Evolutionary conservation across 2,329 filamentous ascomycete genomes (phyloP).

Genomic region (Epicoccum nigrum): DNA sequence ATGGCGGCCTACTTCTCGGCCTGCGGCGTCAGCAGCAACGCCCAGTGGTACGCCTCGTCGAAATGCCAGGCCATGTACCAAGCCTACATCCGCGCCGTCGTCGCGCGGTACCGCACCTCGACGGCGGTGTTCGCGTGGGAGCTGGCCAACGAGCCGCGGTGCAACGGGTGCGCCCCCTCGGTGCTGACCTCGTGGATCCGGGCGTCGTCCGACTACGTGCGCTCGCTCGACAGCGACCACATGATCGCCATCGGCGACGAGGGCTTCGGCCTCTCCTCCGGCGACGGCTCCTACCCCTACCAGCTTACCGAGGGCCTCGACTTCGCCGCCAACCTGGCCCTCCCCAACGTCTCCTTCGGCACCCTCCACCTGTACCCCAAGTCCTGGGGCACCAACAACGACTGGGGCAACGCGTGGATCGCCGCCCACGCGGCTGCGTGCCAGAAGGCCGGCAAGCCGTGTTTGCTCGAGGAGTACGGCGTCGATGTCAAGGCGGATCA

Average conservation of each 20-base stretch:
- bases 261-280: slow-evolving; percentile 43
- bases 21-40: slow-evolving; percentile 59
- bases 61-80: slow-evolving; percentile 59
- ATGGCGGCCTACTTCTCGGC: slow-evolving; percentile 65
- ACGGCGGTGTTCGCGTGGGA: slow-evolving; percentile 62
- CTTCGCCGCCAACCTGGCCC: slow-evolving; percentile 58
- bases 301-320: slow-evolving; percentile 58
- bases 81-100: slow-evolving; percentile 57
- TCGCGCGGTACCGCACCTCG: slow-evolving; percentile 57
- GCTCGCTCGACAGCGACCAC: slow-evolving; percentile 58
- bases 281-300: slow-evolving; percentile 44
- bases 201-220: slow-evolving; percentile 62
- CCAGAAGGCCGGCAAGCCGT: slow-evolving; percentile 56
- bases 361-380: slow-evolving; percentile 63
- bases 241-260: slow-evolving; percentile 63
- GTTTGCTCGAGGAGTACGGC: slow-evolving; percentile 62
- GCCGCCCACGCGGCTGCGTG: slow-evolving; percentile 58
- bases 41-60: slow-evolving; percentile 55
- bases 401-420: slow-evolving; percentile 62
- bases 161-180: slow-evolving; percentile 44
- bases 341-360: slow-evolving; percentile 60
- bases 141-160: slow-evolving; percentile 56
- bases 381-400: slow-evolving; percentile 59
- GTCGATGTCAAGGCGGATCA: slow-evolving; percentile 58
- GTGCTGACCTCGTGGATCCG: slow-evolving; percentile 57